Conservation (phyloP, 139 green algal species). For the Chlorella sorokiniana region DNA sequence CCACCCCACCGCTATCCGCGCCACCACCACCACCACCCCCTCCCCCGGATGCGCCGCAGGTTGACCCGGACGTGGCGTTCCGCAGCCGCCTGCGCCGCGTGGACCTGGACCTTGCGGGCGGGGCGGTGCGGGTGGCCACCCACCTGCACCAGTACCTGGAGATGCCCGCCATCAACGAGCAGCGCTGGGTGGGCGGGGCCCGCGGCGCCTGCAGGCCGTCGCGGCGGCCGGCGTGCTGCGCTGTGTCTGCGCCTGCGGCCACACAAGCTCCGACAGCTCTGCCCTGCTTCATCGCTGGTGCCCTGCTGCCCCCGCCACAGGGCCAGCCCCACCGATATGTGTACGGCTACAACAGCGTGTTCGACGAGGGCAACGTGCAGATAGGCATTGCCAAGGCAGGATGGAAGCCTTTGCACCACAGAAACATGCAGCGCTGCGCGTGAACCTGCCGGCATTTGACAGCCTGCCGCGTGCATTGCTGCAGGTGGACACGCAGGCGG, state of each 20-base stretch:
- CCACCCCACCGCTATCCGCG: too few species aligned
- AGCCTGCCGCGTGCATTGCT: not conserved
- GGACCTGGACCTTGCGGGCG: conserved; percentile 43
- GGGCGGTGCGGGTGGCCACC: conserved; percentile 12
- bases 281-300: not conserved
- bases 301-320: not conserved
- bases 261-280: not conserved
- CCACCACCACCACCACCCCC: too few species aligned
- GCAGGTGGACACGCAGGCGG: conserved; percentile 40
- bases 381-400: conserved; percentile 34
- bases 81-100: conserved; percentile 53
- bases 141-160: conserved; percentile 56
- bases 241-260: too few species aligned
- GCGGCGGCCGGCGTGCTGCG: not conserved
- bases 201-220: not conserved
- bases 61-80: conserved; percentile 52
- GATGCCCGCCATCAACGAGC: conserved; percentile 53
- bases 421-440: not conserved
- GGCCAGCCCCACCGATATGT: conserved; percentile 41
- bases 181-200: not conserved
- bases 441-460: not conserved
- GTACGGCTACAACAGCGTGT: conserved; percentile 50
- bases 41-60: not conserved
- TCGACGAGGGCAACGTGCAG: not conserved
- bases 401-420: not conserved